Evolutionary conservation across 306 rosid species (phyloP).

Genomic region (Cucumis cinereus): DNA sequence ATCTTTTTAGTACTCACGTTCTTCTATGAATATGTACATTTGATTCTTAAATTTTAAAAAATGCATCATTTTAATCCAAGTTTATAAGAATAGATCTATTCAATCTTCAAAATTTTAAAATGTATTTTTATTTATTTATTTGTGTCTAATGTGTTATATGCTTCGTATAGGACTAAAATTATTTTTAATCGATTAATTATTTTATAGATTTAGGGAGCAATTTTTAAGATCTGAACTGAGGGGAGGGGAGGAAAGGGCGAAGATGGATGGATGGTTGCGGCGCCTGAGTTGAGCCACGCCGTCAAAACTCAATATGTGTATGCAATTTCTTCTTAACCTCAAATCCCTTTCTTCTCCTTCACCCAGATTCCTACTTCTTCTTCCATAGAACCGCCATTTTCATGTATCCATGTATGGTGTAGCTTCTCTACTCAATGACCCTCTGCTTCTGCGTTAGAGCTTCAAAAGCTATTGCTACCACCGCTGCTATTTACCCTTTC

Average conservation of each 20-base stretch:
- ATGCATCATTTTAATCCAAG: too few species aligned
- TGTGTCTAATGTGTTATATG: too few species aligned
- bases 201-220: too few species aligned
- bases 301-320: neutral
- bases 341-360: neutral
- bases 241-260: neutral
- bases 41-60: too few species aligned
- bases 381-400: neutral
- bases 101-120: too few species aligned
- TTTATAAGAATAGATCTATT: too few species aligned
- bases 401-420: constrained; percentile 5
- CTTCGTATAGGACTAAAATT: too few species aligned
- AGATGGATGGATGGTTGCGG: neutral
- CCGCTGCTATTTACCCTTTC: constrained; percentile 9
- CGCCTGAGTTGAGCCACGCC: constrained; percentile 5
- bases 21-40: too few species aligned
- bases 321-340: neutral
- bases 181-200: too few species aligned
- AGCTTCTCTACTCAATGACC: constrained; percentile 48
- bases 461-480: constrained; percentile 32
- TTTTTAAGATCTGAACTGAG: neutral
- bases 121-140: too few species aligned
- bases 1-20: too few species aligned
- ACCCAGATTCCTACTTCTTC: neutral
- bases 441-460: constrained; percentile 37